Conservation (phyloP, 2,329 filamentous ascomycete species). For the Exophiala calicioides region DNA sequence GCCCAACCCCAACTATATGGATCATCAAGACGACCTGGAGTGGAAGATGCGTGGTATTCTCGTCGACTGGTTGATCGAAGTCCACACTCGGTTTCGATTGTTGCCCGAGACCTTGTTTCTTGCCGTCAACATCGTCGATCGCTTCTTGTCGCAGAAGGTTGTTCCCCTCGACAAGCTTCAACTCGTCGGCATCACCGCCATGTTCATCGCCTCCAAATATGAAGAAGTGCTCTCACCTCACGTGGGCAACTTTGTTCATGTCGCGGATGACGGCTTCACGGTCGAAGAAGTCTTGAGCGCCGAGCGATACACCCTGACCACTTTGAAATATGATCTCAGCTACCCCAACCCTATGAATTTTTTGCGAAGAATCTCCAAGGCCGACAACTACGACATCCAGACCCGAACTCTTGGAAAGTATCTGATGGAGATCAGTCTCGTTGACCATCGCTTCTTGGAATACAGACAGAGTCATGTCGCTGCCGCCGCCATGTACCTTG, state of each 20-base stretch:
- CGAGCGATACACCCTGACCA: slow-evolving; percentile 90
- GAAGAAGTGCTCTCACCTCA: slow-evolving; percentile 97
- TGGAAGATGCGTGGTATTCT: slow-evolving; percentile 99
- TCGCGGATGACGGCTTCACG: slow-evolving; percentile 93
- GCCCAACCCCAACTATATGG: slow-evolving; percentile 93
- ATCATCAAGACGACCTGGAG: slow-evolving; percentile 88
- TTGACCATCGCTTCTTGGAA: slow-evolving; percentile 91
- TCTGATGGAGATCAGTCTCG: slow-evolving; percentile 91
- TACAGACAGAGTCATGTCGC: slow-evolving; percentile 88
- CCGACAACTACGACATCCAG: slow-evolving; percentile 98
- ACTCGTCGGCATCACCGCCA: slow-evolving; percentile 94
- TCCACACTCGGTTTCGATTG: slow-evolving; percentile 94
- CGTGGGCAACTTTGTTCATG: slow-evolving; percentile 93
- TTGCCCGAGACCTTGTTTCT: slow-evolving; percentile 96
- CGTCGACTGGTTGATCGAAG: slow-evolving; percentile 97
- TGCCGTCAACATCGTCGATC: slow-evolving; percentile 96
- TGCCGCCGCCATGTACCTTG: slow-evolving; percentile 91
- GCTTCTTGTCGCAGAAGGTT: slow-evolving; percentile 92
- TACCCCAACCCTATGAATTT: slow-evolving; percentile 99
- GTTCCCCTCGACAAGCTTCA: slow-evolving; percentile 95
- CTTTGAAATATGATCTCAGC: slow-evolving; percentile 93
- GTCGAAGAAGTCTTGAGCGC: slow-evolving; percentile 94
- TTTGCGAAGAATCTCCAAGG: slow-evolving; percentile 95
- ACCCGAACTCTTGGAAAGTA: slow-evolving; percentile 97
- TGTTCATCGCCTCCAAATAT: slow-evolving; percentile 99